A percentile compares a stretch with the other conserved stretches of the same genome.
Conservation (phyloP, 2,329 filamentous ascomycete species). For the Trichoderma afroharzianum region DNA sequence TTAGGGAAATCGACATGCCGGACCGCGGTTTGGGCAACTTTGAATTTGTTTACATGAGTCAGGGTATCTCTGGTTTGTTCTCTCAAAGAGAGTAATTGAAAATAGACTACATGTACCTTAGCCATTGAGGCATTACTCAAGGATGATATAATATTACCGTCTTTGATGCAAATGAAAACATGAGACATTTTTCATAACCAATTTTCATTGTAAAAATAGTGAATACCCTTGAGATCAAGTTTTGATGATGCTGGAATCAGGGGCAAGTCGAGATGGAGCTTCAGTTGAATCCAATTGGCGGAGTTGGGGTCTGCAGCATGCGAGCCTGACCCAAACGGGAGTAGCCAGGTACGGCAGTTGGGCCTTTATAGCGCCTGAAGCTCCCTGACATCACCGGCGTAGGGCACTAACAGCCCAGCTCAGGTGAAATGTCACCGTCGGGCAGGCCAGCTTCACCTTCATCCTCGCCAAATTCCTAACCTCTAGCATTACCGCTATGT, state of each 20-base stretch:
- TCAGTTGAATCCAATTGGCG: not conserved
- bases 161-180: not conserved
- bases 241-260: not conserved
- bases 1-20: not conserved
- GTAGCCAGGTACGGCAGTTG: constrained; percentile 17
- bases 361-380: constrained; percentile 3
- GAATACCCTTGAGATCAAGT: not conserved
- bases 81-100: not conserved
- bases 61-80: constrained; percentile 12
- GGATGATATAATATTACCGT: not conserved
- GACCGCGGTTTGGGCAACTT: not conserved
- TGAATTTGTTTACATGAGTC: constrained; percentile 14
- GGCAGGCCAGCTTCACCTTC: not conserved
- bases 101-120: constrained; percentile 14
- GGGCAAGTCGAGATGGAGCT: not conserved
- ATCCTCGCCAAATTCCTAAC: not conserved
- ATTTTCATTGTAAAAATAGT: not conserved
- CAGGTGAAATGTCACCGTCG: not conserved
- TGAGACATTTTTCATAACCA: not conserved
- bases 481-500: not conserved
- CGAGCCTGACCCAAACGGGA: not conserved
- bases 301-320: not conserved
- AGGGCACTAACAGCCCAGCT: not conserved
- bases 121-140: constrained; percentile 1
- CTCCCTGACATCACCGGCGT: constrained; percentile 12